Evolutionary conservation across 2,329 filamentous ascomycete genomes (phyloP).

Genomic region (Fusarium proliferatum): DNA sequence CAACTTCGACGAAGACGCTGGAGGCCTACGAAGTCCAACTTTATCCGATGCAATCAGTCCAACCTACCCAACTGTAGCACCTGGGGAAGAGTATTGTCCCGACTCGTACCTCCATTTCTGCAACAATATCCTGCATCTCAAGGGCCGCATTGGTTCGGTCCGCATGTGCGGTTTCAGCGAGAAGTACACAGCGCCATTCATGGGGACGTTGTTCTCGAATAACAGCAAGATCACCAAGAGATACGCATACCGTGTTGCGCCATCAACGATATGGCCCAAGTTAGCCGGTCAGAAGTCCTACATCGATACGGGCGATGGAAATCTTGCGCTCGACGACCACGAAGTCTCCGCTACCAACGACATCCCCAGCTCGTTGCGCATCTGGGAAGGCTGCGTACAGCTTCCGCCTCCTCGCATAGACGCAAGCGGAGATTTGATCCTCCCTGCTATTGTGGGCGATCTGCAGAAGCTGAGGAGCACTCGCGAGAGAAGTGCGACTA

Average conservation of each 20-base stretch:
- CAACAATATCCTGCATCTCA: slow-evolving; percentile 47
- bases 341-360: neutral
- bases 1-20: neutral
- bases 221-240: neutral
- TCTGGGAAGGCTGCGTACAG: slow-evolving; percentile 42
- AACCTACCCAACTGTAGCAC: neutral
- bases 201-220: slow-evolving; percentile 44
- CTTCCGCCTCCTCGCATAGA: slow-evolving; percentile 42
- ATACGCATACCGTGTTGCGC: slow-evolving; percentile 46
- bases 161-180: slow-evolving; percentile 54
- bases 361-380: neutral
- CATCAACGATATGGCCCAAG: slow-evolving; percentile 48
- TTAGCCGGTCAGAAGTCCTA: slow-evolving; percentile 46
- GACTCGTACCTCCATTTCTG: slow-evolving; percentile 48
- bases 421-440: slow-evolving; percentile 6
- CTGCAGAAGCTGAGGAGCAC: slow-evolving; percentile 27
- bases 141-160: slow-evolving; percentile 46
- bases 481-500: slow-evolving; percentile 5
- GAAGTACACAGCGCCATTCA: slow-evolving; percentile 44
- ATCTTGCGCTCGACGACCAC: slow-evolving; percentile 39
- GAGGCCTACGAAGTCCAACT: neutral
- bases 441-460: slow-evolving; percentile 31
- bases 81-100: slow-evolving; percentile 44
- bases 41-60: neutral
- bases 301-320: slow-evolving; percentile 41